Conservation (phyloP, 163 green algal species). For the Smithsoniella earleae region DNA sequence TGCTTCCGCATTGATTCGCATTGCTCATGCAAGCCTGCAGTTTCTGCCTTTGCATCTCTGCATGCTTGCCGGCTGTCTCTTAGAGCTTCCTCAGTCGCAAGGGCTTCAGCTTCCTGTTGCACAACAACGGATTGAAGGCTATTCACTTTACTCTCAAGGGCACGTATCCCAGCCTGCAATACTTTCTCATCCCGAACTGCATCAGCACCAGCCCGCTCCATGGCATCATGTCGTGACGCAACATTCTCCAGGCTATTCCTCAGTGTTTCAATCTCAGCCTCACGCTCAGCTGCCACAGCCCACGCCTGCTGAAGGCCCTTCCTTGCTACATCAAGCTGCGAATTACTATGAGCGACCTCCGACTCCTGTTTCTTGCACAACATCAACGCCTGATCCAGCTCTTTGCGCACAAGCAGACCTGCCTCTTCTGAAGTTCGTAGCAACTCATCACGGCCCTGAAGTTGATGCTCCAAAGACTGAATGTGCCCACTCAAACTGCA, state of each 20-base stretch:
- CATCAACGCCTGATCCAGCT: not conserved
- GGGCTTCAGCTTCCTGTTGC: not conserved
- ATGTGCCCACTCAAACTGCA: not conserved
- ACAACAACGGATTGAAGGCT: constrained; percentile 12
- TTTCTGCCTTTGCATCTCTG: constrained; percentile 6
- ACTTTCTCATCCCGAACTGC: not conserved
- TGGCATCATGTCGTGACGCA: not conserved
- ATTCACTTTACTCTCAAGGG: constrained; percentile 12
- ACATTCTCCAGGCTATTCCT: not conserved
- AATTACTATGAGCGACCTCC: not conserved
- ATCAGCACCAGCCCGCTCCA: not conserved
- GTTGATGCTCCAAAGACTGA: not conserved
- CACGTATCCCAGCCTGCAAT: not conserved
- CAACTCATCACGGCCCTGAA: not conserved
- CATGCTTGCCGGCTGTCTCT: not conserved
- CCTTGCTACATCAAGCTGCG: not conserved
- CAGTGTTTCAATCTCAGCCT: constrained; percentile 11
- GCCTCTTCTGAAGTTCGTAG: not conserved
- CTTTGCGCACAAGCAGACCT: not conserved
- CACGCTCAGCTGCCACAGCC: constrained; percentile 13
- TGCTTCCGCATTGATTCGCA: not conserved
- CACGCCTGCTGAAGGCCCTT: not conserved
- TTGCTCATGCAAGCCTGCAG: not conserved
- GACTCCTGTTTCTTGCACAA: too few relatives aligned
- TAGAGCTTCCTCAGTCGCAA: not conserved